Base-by-base conservation (phyloP, 2,329 filamentous ascomycete genomes). In the Plectosphaerella cucumerina region DNA sequence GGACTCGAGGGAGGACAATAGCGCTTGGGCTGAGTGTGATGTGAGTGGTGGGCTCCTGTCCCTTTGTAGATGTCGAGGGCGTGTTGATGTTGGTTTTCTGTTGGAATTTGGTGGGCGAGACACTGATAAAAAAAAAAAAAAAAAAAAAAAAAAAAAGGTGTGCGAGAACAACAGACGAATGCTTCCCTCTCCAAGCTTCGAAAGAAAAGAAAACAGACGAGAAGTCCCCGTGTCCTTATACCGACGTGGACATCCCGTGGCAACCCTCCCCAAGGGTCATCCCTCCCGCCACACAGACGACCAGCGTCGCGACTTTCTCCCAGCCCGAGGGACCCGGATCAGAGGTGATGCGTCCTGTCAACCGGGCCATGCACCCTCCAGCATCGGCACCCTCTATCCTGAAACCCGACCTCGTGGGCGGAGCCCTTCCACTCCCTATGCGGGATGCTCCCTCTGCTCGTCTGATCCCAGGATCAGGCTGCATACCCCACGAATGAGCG, bases 401-500 rank as follows among this genome's bases (percentile, higher is more conserved):
- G 45, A 47, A 47, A 47, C 45, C 18, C 21, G 18, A 47, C 20
- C 33, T 18, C 20, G 35, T 34, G 20, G 21, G 45, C 45, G 45
- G 18, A 39, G 20, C 45, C 31, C 35, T 47, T 18, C 44, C 33
- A 15, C 35, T 47, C 35, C 45, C 34, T 5, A 23, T 22, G 33
- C 31, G n/a, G 17, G 15, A 23, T 22, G 33, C 14, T 47, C 45
- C 15, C 45, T 47, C 45, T 23, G 14, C 18, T 18, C n/a, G 17
- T 20, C 39, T 42, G 33, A 47, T 31, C 22, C 45, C 35, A 33
- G 45, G 45, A 47, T 47, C 31, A 39, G 34, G 33, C 17, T 39
- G 33, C 34, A 37, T 39, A 39, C 45, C 45, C 45, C 45, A 34
- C 45, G 45, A 47, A 47, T 47, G 33, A 47, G 45, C 34, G 45